Conservation (phyloP, 2,329 filamentous ascomycete genomes). For the Sarocladiaceae sp. region DNA sequence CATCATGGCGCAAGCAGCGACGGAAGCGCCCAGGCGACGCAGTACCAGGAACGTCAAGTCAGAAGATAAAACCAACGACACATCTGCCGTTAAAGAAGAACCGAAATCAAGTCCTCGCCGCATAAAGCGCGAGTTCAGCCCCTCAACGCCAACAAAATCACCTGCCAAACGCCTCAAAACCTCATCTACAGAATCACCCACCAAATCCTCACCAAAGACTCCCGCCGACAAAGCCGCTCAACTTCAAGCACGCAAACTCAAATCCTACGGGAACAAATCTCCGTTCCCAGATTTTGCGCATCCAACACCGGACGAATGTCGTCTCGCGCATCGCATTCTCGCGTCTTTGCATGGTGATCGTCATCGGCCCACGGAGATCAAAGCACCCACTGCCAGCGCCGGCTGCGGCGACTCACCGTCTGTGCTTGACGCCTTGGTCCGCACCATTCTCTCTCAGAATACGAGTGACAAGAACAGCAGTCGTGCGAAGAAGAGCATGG, state of each 20-base stretch:
- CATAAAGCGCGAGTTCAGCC: conserved; percentile 5
- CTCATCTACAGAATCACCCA: background rate
- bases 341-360: conserved; percentile 61
- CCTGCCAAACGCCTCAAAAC: background rate
- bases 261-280: conserved; percentile 39
- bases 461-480: conserved; percentile 53
- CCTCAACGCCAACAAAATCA: conserved; percentile 1
- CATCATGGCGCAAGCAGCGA: conserved; percentile 7
- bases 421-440: conserved; percentile 48
- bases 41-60: conserved; percentile 3
- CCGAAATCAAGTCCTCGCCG: background rate
- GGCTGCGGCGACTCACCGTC: conserved; percentile 52
- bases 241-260: conserved; percentile 39
- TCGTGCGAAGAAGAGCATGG: conserved; percentile 51
- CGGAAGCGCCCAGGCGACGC: background rate
- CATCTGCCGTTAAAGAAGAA: background rate
- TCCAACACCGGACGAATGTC: conserved; percentile 65
- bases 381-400: conserved; percentile 57
- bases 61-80: background rate
- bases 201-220: conserved; percentile 4
- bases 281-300: conserved; percentile 66
- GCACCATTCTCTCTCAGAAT: conserved; percentile 50
- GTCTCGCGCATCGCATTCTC: conserved; percentile 63
- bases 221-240: conserved; percentile 15
- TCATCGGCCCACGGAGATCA: conserved; percentile 52